Evolutionary conservation across 441 rosid species (phyloP).

Genomic region (Daphne laureola): DNA sequence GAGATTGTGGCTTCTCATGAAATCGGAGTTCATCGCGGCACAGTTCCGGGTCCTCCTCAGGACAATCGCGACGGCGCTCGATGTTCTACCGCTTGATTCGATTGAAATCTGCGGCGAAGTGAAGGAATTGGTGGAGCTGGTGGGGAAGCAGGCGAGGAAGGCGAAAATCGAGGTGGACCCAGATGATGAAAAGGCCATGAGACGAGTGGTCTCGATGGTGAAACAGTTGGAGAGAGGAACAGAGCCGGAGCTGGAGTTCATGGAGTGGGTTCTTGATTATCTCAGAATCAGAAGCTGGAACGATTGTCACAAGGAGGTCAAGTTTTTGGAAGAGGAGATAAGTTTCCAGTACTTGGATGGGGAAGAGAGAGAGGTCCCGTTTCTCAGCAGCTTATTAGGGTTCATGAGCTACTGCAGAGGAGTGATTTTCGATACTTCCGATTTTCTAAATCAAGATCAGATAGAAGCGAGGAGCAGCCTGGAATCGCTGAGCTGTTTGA

Average conservation of each 20-base stretch:
- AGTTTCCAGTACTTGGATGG: constrained; percentile 21
- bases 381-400: constrained; percentile 50
- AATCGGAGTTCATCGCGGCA: constrained; percentile 34
- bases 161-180: constrained; percentile 32
- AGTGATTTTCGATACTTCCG: constrained; percentile 38
- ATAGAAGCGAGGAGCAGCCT: constrained; percentile 21
- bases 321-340: constrained; percentile 47
- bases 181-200: constrained; percentile 36
- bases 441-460: constrained; percentile 21
- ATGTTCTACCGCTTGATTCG: constrained; percentile 39
- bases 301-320: constrained; percentile 46
- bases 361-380: constrained; percentile 30
- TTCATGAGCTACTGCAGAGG: constrained; percentile 58
- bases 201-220: constrained; percentile 26
- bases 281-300: constrained; percentile 54
- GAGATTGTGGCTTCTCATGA: constrained; percentile 48
- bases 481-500: constrained; percentile 39
- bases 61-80: constrained; percentile 47
- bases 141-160: constrained; percentile 46
- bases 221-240: constrained; percentile 41
- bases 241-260: constrained; percentile 33
- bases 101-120: constrained; percentile 47
- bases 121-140: constrained; percentile 56
- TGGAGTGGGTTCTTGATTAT: constrained; percentile 40
- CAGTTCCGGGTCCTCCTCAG: constrained; percentile 42